Base-by-base conservation (phyloP, 768 basidiomycete species). In the Suillus weaverae region DNA sequence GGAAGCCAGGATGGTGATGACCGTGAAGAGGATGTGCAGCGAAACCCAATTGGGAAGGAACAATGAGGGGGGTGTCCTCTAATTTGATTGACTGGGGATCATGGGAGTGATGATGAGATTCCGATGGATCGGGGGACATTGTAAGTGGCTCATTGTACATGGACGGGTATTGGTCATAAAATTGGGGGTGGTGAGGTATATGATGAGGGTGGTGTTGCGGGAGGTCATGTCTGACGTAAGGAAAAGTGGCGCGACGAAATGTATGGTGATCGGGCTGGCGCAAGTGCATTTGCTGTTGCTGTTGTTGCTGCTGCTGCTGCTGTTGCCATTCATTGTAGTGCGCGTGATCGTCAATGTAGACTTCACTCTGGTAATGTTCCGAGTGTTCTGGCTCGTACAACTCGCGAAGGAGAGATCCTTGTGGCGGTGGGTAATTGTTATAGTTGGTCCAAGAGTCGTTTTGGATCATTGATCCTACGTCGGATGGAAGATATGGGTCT, bases 171-270 rank as follows among this genome's bases (percentile, higher is more conserved):
- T 68, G 70, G 5, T 78, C 75, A 32, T 68, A 77, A 46, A 77
- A 73, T 67, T 73, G 80, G 60, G 67, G 72, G 74, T 74, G 71
- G 61, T 71, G 66, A 54, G 68, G 61, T 63, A 72, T 63, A 59
- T 72, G 71, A 60, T 81, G 81, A 57, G 81, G 81, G 66, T 82
- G 80, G 62, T 76, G 77, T 74, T 67, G 76, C 65, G 82, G 73
- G 72, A 84, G 82, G 76, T 94, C 91, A 68, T 91, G 89, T 50
- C 89, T 84, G 60, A 89, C 89, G 71, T 87, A 89, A 54, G 91
- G 91, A 76, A 86, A 92, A 0, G 91, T 92, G 1, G 88, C 87
- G 65, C 91, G 83, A 57, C 91, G 89, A 62, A 74, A 70, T 13
- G 78, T 74, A 55, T 81, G 72, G 70, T 84, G 81, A 66, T 88